Base-by-base conservation (phyloP, 768 basidiomycete species). In the Mycena galopus region DNA sequence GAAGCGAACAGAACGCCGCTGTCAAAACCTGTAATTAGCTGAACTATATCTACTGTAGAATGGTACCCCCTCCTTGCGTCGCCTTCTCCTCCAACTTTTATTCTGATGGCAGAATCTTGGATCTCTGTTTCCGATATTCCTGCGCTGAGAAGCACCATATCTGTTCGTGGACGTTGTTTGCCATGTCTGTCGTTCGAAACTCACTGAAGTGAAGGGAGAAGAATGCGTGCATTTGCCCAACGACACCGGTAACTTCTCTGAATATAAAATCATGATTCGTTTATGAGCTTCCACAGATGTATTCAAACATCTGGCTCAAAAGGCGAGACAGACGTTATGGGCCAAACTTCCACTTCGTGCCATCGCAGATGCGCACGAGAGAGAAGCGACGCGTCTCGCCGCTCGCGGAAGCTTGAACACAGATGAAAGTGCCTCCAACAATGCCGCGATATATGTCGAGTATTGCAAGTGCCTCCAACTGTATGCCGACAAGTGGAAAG, bases 321-420 rank as follows among this genome's bases (percentile, higher is more conserved):
- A 14, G 6, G 57, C 57, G 4, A 14, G 4, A 33, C 57, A 58
- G 57, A 58, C 57, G 19, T 12, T 58, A 23, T 58, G 57, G 57
- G 12, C 35, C 33, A 14, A 58, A n/a, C 57, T 58, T 6, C 63
- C 70, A 2, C 57, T 71, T 17, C 33, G 30, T n/a, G 64, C 64
- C 37, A 65, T 71, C 21, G 70, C 70, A 14, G 50, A 53, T 7
- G 70, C 64, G 3, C 64, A 71, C 25, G 58, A 60, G 51, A 71
- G 42, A 37, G 37, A 42, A 51, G 70, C 63, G 2, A 58, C 65
- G 37, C 0, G n/a, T 3, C 27, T 71, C 2, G 27, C 65, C 25
- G 32, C 47, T 11, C 39, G 19, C 29, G 62, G 62, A 1, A 42
- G 19, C 30, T 17, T 23, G 2, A 6, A 37, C 14, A 6, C 35